Conservation (phyloP, 2,329 filamentous ascomycete species). For the Trichoderma sp. region DNA sequence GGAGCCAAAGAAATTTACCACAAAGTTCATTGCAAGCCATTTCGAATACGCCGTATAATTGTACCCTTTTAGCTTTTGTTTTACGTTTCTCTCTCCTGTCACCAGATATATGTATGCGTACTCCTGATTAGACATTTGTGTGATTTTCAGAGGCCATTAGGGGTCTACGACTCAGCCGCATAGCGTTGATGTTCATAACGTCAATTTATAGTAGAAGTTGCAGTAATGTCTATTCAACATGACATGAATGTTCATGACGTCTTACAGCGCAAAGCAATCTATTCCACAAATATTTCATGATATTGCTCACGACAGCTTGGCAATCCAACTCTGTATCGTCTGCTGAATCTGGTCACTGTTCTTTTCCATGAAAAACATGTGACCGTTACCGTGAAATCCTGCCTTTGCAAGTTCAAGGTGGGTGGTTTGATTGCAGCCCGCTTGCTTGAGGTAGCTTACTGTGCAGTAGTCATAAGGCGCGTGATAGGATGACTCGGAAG, state of each 20-base stretch:
- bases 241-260: background rate
- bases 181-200: background rate
- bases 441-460: conserved; percentile 42
- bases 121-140: background rate
- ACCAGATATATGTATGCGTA: background rate
- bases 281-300: background rate
- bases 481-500: conserved; percentile 45
- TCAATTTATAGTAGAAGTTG: background rate
- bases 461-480: conserved; percentile 46
- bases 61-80: background rate
- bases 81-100: background rate
- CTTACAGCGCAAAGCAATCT: background rate
- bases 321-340: conserved; percentile 28
- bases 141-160: background rate
- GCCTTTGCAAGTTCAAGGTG: conserved; percentile 38
- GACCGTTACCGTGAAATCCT: conserved; percentile 45
- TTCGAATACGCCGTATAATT: background rate
- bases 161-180: background rate
- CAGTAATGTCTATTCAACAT: background rate
- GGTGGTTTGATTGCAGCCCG: conserved; percentile 36
- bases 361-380: conserved; percentile 50
- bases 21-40: conserved; percentile 15
- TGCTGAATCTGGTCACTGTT: conserved; percentile 42
- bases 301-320: background rate
- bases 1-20: conserved; percentile 9